Base-by-base conservation (phyloP, 2,329 filamentous ascomycete genomes). In the Coniochaeta prunicola region DNA sequence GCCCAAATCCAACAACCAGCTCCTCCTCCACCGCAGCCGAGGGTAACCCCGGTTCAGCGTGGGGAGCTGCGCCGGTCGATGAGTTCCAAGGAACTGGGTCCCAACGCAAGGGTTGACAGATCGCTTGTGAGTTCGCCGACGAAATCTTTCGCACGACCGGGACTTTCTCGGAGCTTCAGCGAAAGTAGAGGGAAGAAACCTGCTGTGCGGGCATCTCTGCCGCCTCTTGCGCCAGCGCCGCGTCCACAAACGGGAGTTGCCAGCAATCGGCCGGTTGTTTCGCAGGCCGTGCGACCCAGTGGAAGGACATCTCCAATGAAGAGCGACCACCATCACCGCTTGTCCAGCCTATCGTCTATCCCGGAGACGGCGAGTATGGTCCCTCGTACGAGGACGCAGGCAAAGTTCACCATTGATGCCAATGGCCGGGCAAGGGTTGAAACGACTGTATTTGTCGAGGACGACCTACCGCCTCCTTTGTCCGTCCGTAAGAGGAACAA, bases 381-480 rank as follows among this genome's bases (percentile, higher is more conserved):
- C 1, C 71, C 77, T 1, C 73, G 76, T 56, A 76, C 77, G 38
- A 76, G 81, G 42, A 80, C 82, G 1, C 80, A 84, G 45, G 82
- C 87, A 7, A 84, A 81, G 64, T 85, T 88, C 61, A 84, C 78
- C 17, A 86, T 88, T 61, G 84, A 87, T 65, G 76, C 81, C n/a
- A 79, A 80, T 57, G 85, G 85, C 24, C 77, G 83, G 58, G 83
- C 83, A 15, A 76, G 79, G 33, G 80, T 82, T 9, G 81, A 84
- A 62, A 80, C 80, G 0, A 80, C 78, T 1, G 68, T 77, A 1
- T 65, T 78, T 10, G 71, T 73, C 19, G 71, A 74, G 9, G 70
- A 73, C 61, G 64, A 68, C 63, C 30, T 55, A 19, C 42, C 50
- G 3, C 48, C 61, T 5, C 57, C 60, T 15, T 57, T 63, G 26